Evolutionary conservation across 1,284 basidiomycete species (phyloP), one percentile per base, ranked within the genome.

Genomic region (Leccinum colubrinum): DNA sequence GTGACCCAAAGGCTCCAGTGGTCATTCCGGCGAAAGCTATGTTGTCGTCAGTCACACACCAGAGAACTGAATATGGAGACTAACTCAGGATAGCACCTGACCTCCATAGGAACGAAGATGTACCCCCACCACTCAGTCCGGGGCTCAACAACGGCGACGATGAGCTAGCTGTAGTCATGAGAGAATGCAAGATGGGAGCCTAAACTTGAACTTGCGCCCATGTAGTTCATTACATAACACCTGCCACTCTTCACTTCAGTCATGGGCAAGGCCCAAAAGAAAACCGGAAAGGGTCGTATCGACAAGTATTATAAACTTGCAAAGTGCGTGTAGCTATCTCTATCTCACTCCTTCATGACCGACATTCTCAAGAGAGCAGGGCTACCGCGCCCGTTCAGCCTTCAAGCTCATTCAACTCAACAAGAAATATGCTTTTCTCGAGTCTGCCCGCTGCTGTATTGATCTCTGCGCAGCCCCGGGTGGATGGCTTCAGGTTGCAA

Each of bases 351-450:
- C 11, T 41, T 30, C 27, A 57, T 62, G 50, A 62, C 69, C 58
- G 14, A 68, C 51, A 54, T 58, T 62, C 43, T 60, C 64, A 76
- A 94, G 91, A 77, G 97, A 99, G 80, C 97, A 99, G 82, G 97
- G 97, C 64, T 99, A 97, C 77, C 93, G 97, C 66, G 97, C 97
- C 68, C 97, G 97, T 84, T 98, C 97, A 22, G 97, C 97, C 3
- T 99, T 99, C 90, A 99, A 99, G 81, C 87, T 99, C 62, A 96
- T 99, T 62, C 97, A 99, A 77, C 82, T 99, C 67, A 99, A 99
- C 84, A 97, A 98, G 76, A 98, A 98, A 80, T 99, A 93, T 79
- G 86, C 90, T 46, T 93, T 99, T 72, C 84, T 99, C 48, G 94
- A 97, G 72, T 83, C 86, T 56, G 91, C 97, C 35, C 85, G 90